A percentile compares a stretch with the other conserved stretches of the same genome.
Conservation (phyloP, 345 rosid species). For the Hirschfeldia incana region DNA sequence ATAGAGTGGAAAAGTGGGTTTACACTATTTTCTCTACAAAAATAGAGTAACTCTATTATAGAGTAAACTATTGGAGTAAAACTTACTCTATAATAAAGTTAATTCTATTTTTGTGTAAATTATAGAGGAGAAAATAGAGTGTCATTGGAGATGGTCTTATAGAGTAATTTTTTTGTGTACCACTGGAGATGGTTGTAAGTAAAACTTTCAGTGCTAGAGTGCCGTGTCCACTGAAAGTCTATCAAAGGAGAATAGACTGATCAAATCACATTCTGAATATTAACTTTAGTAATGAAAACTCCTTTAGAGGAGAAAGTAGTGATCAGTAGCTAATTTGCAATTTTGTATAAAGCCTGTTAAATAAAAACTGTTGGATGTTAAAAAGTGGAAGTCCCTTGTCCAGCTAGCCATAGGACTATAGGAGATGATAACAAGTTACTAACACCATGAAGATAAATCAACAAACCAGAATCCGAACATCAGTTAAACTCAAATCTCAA, state of each 20-base stretch:
- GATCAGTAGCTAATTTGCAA: not conserved
- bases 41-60: too few relatives aligned
- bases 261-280: not conserved
- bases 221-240: not conserved
- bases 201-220: not conserved
- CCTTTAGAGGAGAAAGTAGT: not conserved
- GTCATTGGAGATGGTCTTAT: too few relatives aligned
- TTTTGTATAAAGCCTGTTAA: not conserved
- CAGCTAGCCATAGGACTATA: not conserved
- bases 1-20: too few relatives aligned
- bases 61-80: too few relatives aligned
- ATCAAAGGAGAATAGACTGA: not conserved
- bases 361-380: not conserved
- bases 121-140: too few relatives aligned
- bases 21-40: too few relatives aligned
- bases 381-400: not conserved
- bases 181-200: too few relatives aligned
- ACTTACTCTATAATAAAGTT: too few relatives aligned
- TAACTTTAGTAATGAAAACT: not conserved
- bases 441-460: slow-evolving; percentile 1
- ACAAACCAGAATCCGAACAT: not conserved
- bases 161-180: too few relatives aligned
- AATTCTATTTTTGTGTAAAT: too few relatives aligned
- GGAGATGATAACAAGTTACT: not conserved
- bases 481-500: not conserved